Conservation (phyloP, 345 rosid genomes). For the Salix udensis region DNA sequence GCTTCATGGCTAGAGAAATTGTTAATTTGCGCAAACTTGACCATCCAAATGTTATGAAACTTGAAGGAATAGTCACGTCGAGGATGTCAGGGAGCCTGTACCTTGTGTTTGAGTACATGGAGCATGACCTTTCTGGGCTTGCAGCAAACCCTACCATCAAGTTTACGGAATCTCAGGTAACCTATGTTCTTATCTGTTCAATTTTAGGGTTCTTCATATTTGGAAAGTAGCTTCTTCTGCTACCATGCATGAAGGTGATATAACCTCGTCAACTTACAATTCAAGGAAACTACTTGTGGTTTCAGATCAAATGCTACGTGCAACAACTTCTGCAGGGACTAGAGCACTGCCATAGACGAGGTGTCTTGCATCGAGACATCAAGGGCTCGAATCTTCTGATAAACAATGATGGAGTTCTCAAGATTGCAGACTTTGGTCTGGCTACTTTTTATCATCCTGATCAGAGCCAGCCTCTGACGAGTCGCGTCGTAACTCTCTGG, state of each 20-base stretch:
- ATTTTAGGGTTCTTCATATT: not conserved
- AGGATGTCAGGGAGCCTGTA: conserved; percentile 70
- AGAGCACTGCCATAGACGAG: conserved; percentile 81
- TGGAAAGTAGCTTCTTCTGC: not conserved
- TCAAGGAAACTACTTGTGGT: not conserved
- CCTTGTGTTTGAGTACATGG: conserved; percentile 93
- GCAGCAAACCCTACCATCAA: conserved; percentile 67
- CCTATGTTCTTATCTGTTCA: not conserved
- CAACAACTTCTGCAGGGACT: conserved; percentile 75
- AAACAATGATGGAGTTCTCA: conserved; percentile 66
- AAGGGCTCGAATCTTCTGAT: conserved; percentile 88
- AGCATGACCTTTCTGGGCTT: conserved; percentile 86
- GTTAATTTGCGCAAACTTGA: conserved; percentile 67
- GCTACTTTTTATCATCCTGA: conserved; percentile 57
- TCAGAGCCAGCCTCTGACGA: conserved; percentile 60
- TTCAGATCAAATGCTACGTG: conserved; percentile 78
- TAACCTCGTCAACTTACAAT: not conserved
- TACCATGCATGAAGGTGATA: not conserved
- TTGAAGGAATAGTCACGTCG: conserved; percentile 74
- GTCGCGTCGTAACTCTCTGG: conserved; percentile 97
- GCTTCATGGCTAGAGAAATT: conserved; percentile 96
- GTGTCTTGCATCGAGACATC: conserved; percentile 83
- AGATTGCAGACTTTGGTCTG: conserved; percentile 89
- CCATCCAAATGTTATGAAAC: conserved; percentile 88
- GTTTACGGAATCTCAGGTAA: conserved; percentile 81